These are phyloP conservation scores for Citrus cavaleriei DNA, from an alignment of 345 rosid species.

Conservation along the genomic window DNA sequence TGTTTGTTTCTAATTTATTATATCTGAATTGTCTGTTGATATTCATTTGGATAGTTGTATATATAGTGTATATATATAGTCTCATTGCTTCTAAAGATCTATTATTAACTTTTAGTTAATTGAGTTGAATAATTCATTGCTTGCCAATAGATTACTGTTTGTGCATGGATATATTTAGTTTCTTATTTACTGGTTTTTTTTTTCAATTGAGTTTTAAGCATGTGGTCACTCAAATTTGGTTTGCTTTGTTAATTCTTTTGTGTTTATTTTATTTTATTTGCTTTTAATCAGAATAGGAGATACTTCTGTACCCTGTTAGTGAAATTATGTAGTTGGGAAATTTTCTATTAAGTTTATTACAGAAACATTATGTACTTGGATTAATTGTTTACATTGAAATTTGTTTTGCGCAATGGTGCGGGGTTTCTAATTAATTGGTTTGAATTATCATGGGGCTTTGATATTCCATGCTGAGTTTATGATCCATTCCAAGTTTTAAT, in stretches of 20 bases:
- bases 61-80: conserved; percentile 8
- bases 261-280: background rate
- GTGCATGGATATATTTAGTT: background rate
- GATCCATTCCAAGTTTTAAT: background rate
- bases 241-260: background rate
- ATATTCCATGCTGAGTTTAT: background rate
- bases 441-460: background rate
- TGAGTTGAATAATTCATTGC: background rate
- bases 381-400: background rate
- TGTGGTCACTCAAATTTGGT: background rate
- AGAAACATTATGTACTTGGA: background rate
- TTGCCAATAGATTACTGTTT: background rate
- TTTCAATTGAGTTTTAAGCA: background rate
- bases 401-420: background rate
- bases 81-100: conserved; percentile 1
- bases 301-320: background rate
- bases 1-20: conserved; percentile 7
- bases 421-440: background rate
- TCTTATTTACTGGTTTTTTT: background rate
- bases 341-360: background rate
- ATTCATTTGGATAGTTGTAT: conserved; percentile 13
- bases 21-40: background rate
- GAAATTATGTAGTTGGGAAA: background rate
- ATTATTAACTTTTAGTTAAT: background rate
- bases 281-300: background rate